A percentile compares a stretch with the other conserved stretches of the same genome.
These are phyloP conservation scores for Bipolaris sorokiniana DNA, from an alignment of 2,329 filamentous ascomycete species.

Conservation along the genomic window DNA sequence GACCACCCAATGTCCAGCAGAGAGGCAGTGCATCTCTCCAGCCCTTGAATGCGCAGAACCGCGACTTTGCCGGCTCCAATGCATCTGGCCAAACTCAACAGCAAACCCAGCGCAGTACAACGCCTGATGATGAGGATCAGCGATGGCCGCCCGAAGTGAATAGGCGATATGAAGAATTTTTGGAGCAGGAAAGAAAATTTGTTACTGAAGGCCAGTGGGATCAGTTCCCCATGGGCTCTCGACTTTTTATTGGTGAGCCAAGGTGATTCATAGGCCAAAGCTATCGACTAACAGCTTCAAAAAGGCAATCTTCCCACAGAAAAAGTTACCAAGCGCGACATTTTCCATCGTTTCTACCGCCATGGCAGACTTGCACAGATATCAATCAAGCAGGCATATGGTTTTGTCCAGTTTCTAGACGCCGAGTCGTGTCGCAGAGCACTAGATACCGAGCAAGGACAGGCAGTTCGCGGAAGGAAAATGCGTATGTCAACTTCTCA, in stretches of 20 bases:
- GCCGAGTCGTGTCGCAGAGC: conserved; percentile 75
- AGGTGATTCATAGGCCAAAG: background rate
- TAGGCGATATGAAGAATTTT: conserved; percentile 73
- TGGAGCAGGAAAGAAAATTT: conserved; percentile 74
- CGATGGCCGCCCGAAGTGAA: conserved; percentile 66
- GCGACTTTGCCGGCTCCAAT: conserved; percentile 32
- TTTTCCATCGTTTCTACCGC: conserved; percentile 87
- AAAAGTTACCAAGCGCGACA: conserved; percentile 88
- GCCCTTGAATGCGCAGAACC: conserved; percentile 30
- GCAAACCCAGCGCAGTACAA: conserved; percentile 32
- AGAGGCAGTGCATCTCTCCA: conserved; percentile 34
- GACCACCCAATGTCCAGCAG: conserved; percentile 44
- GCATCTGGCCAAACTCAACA: conserved; percentile 38
- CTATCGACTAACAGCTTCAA: conserved; percentile 23
- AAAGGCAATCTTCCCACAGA: conserved; percentile 92
- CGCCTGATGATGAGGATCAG: conserved; percentile 54
- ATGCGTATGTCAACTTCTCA: conserved; percentile 72
- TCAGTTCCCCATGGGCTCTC: conserved; percentile 75
- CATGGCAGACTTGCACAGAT: conserved; percentile 92
- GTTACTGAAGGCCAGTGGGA: conserved; percentile 83
- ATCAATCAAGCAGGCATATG: conserved; percentile 94
- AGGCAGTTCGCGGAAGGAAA: conserved; percentile 83
- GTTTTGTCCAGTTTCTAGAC: conserved; percentile 92
- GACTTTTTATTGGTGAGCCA: conserved; percentile 77
- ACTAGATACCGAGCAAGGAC: conserved; percentile 78